Percentiles rank a stretch among this genome's conserved stretches.
Conservation (phyloP, 2,329 filamentous ascomycete genomes). For the Talaromyces sp. region DNA sequence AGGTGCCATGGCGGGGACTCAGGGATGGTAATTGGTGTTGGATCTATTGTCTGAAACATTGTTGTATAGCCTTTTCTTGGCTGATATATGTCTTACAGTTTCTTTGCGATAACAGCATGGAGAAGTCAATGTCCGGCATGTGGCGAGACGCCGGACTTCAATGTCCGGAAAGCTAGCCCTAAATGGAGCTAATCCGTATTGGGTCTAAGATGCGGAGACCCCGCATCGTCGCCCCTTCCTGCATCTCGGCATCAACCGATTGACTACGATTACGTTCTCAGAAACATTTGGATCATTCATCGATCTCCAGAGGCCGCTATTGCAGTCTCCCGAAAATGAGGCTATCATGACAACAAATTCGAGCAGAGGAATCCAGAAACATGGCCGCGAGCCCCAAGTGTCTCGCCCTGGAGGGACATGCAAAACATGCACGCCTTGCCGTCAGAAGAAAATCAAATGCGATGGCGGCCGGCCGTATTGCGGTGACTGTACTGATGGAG, state of each 20-base stretch:
- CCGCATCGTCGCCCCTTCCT: neutral
- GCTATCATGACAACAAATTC: neutral
- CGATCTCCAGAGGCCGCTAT: neutral
- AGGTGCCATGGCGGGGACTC: neutral
- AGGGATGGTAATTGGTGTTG: neutral
- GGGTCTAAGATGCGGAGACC: neutral
- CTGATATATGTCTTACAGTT: neutral
- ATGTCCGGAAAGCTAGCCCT: neutral
- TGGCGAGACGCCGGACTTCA: neutral
- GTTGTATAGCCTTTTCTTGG: neutral
- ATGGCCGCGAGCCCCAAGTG: neutral
- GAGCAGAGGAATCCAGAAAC: neutral
- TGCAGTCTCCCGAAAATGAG: neutral
- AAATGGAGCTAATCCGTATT: neutral
- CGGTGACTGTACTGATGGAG: conserved; percentile 24
- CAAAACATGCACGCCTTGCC: conserved; percentile 29
- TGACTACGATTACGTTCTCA: too few species aligned
- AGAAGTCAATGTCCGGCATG: neutral
- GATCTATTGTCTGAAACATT: neutral
- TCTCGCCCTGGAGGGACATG: neutral
- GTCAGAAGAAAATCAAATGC: conserved; percentile 33
- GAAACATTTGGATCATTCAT: neutral
- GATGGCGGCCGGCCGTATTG: conserved; percentile 30
- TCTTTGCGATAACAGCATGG: neutral
- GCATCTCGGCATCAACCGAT: too few species aligned